These are phyloP conservation scores for Exophiala oligosperma DNA, from an alignment of 2,329 filamentous ascomycete species.

Conservation along the genomic window DNA sequence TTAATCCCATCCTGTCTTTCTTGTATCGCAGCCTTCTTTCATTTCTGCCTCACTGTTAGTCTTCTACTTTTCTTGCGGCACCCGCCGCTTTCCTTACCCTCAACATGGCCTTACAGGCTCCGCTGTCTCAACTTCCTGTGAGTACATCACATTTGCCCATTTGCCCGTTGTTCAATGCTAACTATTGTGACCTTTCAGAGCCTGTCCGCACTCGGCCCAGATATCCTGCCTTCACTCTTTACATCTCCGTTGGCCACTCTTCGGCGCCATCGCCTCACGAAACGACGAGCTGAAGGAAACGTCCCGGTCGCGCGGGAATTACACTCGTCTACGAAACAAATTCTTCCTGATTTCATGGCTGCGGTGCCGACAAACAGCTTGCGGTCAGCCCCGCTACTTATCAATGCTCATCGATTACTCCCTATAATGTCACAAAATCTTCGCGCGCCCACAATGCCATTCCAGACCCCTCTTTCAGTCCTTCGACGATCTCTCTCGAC, in stretches of 20 bases:
- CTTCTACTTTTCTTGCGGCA: not conserved
- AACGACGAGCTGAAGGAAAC: conserved; percentile 14
- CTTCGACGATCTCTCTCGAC: conserved; percentile 17
- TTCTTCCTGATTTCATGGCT: conserved; percentile 18
- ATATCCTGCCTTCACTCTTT: conserved; percentile 24
- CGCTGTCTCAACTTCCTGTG: conserved; percentile 23
- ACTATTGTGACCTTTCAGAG: conserved; percentile 12
- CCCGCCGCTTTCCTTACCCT: conserved; percentile 9
- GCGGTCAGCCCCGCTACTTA: not conserved
- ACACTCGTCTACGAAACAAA: conserved; percentile 1
- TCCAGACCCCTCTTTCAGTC: conserved; percentile 1
- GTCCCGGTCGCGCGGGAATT: conserved; percentile 5
- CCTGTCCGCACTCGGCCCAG: conserved; percentile 25
- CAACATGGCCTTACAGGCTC: conserved; percentile 25
- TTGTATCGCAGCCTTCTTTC: not conserved
- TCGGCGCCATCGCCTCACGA: conserved; percentile 23
- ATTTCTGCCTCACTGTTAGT: not conserved
- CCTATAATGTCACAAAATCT: conserved; percentile 21
- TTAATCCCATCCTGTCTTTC: not conserved
- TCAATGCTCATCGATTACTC: conserved; percentile 7
- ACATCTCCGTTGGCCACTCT: conserved; percentile 24
- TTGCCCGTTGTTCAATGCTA: conserved; percentile 2
- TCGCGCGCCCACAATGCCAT: conserved; percentile 6
- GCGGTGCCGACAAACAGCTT: conserved; percentile 13
- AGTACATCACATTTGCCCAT: not conserved